phyloP scores from a whole-genome alignment of 2,329 filamentous ascomycete genomes.

The Penicillium sp. region DNA sequence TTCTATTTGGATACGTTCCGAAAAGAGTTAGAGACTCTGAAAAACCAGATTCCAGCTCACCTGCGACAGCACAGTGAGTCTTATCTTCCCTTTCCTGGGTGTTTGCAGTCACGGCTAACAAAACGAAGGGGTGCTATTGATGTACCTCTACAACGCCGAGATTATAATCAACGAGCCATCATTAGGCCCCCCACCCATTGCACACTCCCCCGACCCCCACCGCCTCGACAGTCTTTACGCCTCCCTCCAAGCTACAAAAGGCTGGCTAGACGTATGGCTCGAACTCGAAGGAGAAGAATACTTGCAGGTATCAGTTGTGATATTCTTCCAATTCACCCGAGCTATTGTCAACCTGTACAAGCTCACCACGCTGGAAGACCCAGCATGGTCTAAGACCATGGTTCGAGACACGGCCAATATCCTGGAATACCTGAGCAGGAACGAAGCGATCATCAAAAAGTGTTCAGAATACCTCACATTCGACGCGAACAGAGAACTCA shows the following conservation, averaged over 20 bases:
- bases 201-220: slow-evolving; percentile 22
- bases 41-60: slow-evolving; percentile 18
- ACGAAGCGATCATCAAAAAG: slow-evolving; percentile 13
- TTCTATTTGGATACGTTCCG: slow-evolving; percentile 23
- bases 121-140: slow-evolving; percentile 9
- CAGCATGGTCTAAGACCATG: slow-evolving; percentile 25
- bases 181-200: slow-evolving; percentile 13
- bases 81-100: background rate
- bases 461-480: slow-evolving; percentile 2
- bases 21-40: slow-evolving; percentile 21
- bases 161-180: slow-evolving; percentile 24
- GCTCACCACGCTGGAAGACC: slow-evolving; percentile 27
- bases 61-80: slow-evolving; percentile 22
- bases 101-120: slow-evolving; percentile 4
- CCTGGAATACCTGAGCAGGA: slow-evolving; percentile 22
- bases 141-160: slow-evolving; percentile 20
- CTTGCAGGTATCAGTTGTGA: slow-evolving; percentile 17
- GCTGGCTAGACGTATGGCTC: slow-evolving; percentile 22
- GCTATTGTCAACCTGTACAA: slow-evolving; percentile 22
- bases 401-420: slow-evolving; percentile 28
- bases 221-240: slow-evolving; percentile 23
- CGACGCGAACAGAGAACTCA: slow-evolving; percentile 10
- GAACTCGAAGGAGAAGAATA: slow-evolving; percentile 13
- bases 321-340: slow-evolving; percentile 26
- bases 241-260: slow-evolving; percentile 22